Percentiles rank a stretch among this genome's conserved stretches.
These are phyloP conservation scores for Russula virescens DNA, from an alignment of 768 basidiomycete species.

Conservation along the genomic window DNA sequence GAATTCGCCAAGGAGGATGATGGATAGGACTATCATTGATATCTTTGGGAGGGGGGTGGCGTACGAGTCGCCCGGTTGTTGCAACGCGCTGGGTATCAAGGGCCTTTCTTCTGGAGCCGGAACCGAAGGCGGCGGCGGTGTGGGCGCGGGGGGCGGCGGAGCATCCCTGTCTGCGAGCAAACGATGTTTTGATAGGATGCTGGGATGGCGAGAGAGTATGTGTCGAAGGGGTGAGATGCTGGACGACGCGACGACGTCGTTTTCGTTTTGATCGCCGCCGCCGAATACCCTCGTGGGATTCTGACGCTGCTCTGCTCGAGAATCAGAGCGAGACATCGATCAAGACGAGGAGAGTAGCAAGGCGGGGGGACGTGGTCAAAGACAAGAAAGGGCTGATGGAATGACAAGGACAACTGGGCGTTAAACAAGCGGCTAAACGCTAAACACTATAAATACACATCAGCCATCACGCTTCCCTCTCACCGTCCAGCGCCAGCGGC, in stretches of 20 bases:
- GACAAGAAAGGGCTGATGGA: no score
- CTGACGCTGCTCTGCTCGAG: constrained; percentile 4
- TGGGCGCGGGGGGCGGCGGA: not conserved
- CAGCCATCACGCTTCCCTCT: not conserved
- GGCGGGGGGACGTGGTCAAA: no score
- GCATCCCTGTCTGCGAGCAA: constrained; percentile 9
- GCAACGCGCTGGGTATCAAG: constrained; percentile 72
- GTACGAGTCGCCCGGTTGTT: constrained; percentile 53
- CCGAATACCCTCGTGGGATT: constrained; percentile 14
- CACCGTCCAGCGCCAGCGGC: not conserved
- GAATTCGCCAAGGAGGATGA: constrained; percentile 94
- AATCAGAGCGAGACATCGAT: constrained; percentile 15
- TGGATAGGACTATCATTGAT: constrained; percentile 89
- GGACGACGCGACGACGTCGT: not conserved
- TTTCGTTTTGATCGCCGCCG: constrained; percentile 4
- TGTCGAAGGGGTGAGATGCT: constrained; percentile 14
- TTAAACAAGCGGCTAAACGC: no score
- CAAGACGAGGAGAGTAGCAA: no score
- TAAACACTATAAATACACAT: no score
- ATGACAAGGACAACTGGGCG: no score
- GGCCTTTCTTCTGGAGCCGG: constrained; percentile 34
- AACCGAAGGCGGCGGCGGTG: constrained; percentile 2
- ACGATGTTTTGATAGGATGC: constrained; percentile 16
- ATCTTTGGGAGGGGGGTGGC: constrained; percentile 78
- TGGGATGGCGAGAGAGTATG: constrained; percentile 18